These are phyloP conservation scores for Pseudocercospora fijiensis DNA, from an alignment of 2,329 filamentous ascomycete species.

Conservation along the genomic window DNA sequence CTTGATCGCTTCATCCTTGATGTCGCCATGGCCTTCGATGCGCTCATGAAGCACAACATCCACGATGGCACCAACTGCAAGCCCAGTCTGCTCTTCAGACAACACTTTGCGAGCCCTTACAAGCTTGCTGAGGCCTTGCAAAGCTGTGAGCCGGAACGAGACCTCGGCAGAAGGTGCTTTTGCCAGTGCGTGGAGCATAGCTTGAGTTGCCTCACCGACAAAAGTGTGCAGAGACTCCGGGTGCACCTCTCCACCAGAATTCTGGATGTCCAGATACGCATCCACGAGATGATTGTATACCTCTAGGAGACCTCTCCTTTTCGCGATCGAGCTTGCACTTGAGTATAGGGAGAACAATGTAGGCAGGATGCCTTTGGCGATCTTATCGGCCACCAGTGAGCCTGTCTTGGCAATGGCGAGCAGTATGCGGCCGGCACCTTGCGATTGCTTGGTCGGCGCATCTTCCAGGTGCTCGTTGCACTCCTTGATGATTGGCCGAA, in stretches of 20 bases:
- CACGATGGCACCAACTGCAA: slow-evolving; percentile 61
- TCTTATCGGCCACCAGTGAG: slow-evolving; percentile 53
- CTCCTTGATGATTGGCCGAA: slow-evolving; percentile 63
- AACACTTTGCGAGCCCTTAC: slow-evolving; percentile 44
- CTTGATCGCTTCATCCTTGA: slow-evolving; percentile 59
- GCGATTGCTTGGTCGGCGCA: slow-evolving; percentile 67
- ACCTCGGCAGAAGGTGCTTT: slow-evolving; percentile 50
- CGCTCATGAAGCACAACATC: slow-evolving; percentile 62
- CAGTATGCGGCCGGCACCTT: slow-evolving; percentile 62
- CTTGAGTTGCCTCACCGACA: slow-evolving; percentile 43
- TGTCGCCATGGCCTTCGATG: slow-evolving; percentile 55
- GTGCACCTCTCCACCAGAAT: slow-evolving; percentile 46
- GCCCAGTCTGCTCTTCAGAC: slow-evolving; percentile 43
- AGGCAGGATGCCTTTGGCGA: slow-evolving; percentile 58
- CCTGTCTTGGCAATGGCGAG: slow-evolving; percentile 57
- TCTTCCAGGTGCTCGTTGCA: slow-evolving; percentile 68
- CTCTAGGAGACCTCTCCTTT: slow-evolving; percentile 62
- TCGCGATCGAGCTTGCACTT: slow-evolving; percentile 60
- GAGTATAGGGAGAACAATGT: slow-evolving; percentile 61
- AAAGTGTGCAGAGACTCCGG: slow-evolving; percentile 44
- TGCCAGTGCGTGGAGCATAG: slow-evolving; percentile 46
- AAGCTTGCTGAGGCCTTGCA: slow-evolving; percentile 48
- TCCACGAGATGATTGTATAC: slow-evolving; percentile 59
- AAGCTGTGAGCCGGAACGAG: slow-evolving; percentile 49
- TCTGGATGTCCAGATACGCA: slow-evolving; percentile 51